Conservation (phyloP, 805 yeast genomes). For the Saccharomycopsis capsularis region DNA sequence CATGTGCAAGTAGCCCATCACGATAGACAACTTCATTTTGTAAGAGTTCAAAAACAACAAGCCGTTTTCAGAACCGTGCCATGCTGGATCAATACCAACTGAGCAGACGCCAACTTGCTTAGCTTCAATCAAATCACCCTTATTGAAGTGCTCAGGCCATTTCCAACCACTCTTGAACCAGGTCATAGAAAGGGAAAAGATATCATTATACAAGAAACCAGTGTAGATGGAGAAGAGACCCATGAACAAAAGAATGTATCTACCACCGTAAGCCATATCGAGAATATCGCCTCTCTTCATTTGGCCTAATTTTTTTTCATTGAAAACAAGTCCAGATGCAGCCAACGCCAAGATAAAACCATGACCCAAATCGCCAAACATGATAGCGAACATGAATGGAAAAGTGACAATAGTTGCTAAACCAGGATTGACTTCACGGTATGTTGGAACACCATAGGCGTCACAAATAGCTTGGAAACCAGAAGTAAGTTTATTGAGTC, state of each 20-base stretch:
- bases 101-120: constrained; percentile 56
- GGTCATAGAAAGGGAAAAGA: constrained; percentile 87
- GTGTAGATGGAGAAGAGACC: constrained; percentile 94
- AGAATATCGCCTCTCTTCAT: constrained; percentile 77
- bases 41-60: constrained; percentile 88
- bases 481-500: constrained; percentile 87
- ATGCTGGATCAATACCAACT: constrained; percentile 84
- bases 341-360: constrained; percentile 77
- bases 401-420: constrained; percentile 90
- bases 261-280: constrained; percentile 92
- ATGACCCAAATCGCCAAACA: constrained; percentile 99
- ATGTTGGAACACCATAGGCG: constrained; percentile 89
- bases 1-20: constrained; percentile 96
- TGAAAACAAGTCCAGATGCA: constrained; percentile 61
- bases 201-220: constrained; percentile 88
- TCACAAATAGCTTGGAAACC: constrained; percentile 94
- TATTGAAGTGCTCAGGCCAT: constrained; percentile 73
- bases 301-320: constrained; percentile 62
- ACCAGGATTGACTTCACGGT: constrained; percentile 94
- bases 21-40: constrained; percentile 92
- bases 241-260: constrained; percentile 87
- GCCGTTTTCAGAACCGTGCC: constrained; percentile 97
- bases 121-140: constrained; percentile 66
- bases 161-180: constrained; percentile 86
- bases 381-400: constrained; percentile 97